Base-by-base conservation (phyloP, 495 filamentous ascomycete genomes). In the Penicillium bovifimosum region DNA sequence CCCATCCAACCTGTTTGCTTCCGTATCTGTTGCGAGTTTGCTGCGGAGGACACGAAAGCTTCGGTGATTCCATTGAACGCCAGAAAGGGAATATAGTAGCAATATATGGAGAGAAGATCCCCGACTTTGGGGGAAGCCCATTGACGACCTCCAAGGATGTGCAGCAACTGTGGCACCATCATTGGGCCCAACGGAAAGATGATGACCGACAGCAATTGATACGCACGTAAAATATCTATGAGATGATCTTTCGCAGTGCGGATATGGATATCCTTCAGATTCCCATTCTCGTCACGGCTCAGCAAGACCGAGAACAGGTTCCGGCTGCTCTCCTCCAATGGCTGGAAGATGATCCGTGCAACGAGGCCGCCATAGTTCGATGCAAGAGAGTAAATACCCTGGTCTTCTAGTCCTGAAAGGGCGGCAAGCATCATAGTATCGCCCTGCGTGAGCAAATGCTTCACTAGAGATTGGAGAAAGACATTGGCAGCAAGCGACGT, bases 381-480 rank as follows among this genome's bases (percentile, higher is more conserved):
- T 27, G 92, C 93, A 3, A 99, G 76, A 0, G 90, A 87, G 68
- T 97, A 99, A 14, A 89, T 84, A n/a, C 93, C 93, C 71, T 97
- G 92, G 9, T 90, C 86, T 33, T 79, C 73, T 5, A 90, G 77
- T 2, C 85, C 81, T 20, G 90, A 83, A 50, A 97, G 73, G 42
- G 81, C 69, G 26, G 86, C 80, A 31, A 99, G 86, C 28, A 97
- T 80, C 62, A 96, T 80, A 9, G 88, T 86, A 75, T 99, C 93
- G 27, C 91, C 93, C 69, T 96, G 90, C 0, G 95, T 97, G 20
- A 97, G 81, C 48, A 97, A 52, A 67, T 96, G 90, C 63, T 99
- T 99, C 32, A 96, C 75, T 11, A 85, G 63, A 18, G 86, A 88
- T 67, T 99, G 93, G n/a, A 90, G 71, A 73, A 88, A 90, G 52